Evolutionary conservation across 495 filamentous ascomycete species (phyloP).

Genomic region (Melanomma pulvis-pyrius): DNA sequence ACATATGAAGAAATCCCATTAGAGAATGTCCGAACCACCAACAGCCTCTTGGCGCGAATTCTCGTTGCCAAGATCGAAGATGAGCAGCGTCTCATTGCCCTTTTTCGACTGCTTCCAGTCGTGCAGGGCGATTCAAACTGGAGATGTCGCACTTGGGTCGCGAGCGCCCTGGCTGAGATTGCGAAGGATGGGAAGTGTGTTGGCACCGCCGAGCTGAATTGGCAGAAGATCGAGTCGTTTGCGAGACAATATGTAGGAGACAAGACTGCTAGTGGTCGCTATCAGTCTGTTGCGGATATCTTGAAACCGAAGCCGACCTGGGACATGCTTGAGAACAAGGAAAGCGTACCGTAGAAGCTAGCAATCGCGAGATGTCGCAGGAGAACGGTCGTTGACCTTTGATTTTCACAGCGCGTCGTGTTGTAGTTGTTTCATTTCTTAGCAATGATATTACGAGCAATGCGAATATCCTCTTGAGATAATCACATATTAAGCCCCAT

Average conservation of each 20-base stretch:
- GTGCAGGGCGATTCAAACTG: constrained; percentile 21
- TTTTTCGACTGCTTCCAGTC: constrained; percentile 20
- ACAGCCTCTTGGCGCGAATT: constrained; percentile 15
- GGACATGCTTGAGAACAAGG: constrained; percentile 45
- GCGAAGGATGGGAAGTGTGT: constrained; percentile 22
- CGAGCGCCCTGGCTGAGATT: constrained; percentile 16
- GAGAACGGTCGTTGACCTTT: constrained; percentile 23
- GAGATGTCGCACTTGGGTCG: constrained; percentile 26
- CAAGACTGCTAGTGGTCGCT: constrained; percentile 22
- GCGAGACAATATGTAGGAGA: constrained; percentile 17
- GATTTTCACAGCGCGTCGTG: constrained; percentile 11
- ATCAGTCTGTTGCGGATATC: constrained; percentile 5
- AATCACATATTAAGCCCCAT: constrained; percentile 3
- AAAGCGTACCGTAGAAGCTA: constrained; percentile 37
- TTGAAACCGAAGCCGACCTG: constrained; percentile 42
- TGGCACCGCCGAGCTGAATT: constrained; percentile 26
- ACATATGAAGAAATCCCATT: constrained; percentile 23
- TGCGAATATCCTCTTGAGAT: constrained; percentile 12
- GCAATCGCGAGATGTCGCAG: neutral
- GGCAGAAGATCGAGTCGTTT: constrained; percentile 21
- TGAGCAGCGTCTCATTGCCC: constrained; percentile 13
- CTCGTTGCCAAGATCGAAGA: constrained; percentile 25
- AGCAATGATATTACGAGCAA: too few relatives aligned
- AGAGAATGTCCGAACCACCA: constrained; percentile 17
- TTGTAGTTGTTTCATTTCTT: constrained; percentile 12